These are phyloP conservation scores for Candida methanosorbosa DNA, from an alignment of 805 yeast species.

Conservation along the genomic window DNA sequence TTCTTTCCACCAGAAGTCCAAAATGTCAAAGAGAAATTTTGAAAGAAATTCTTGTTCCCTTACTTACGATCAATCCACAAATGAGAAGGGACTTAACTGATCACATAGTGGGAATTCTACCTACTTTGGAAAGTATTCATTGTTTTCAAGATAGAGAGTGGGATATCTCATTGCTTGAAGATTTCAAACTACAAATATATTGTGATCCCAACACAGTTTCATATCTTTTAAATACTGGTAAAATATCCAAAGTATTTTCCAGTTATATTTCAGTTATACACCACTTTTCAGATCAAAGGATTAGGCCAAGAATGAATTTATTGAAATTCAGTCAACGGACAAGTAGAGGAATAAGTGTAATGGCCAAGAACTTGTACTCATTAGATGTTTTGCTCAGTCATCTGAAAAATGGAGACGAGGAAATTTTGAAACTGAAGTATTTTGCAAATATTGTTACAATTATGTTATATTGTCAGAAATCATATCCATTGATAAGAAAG, in stretches of 20 bases:
- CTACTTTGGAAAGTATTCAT: constrained; percentile 40
- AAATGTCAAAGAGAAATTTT: constrained; percentile 40
- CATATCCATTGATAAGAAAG: constrained; percentile 46
- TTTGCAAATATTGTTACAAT: constrained; percentile 32
- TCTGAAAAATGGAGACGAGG: constrained; percentile 15
- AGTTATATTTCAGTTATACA: constrained; percentile 8
- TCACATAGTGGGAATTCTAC: constrained; percentile 49
- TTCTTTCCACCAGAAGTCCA: constrained; percentile 52
- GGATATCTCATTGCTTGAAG: constrained; percentile 23
- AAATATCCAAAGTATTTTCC: constrained; percentile 35
- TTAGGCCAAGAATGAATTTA: too few species aligned
- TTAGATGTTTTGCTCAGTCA: constrained; percentile 8
- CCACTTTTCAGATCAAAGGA: too few species aligned
- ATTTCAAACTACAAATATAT: constrained; percentile 22
- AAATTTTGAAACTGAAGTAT: constrained; percentile 11
- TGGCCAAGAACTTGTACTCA: too few species aligned
- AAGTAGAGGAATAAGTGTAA: too few species aligned
- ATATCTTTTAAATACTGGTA: constrained; percentile 30
- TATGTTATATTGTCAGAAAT: constrained; percentile 54
- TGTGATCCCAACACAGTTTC: constrained; percentile 25
- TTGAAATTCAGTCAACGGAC: too few species aligned
- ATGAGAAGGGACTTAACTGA: constrained; percentile 40
- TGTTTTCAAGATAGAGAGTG: constrained; percentile 39
- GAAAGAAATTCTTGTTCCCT: constrained; percentile 43
- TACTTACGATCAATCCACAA: constrained; percentile 40